Conservation (phyloP, 208 protist genomes). For the Wallacemonas rigidus region DNA sequence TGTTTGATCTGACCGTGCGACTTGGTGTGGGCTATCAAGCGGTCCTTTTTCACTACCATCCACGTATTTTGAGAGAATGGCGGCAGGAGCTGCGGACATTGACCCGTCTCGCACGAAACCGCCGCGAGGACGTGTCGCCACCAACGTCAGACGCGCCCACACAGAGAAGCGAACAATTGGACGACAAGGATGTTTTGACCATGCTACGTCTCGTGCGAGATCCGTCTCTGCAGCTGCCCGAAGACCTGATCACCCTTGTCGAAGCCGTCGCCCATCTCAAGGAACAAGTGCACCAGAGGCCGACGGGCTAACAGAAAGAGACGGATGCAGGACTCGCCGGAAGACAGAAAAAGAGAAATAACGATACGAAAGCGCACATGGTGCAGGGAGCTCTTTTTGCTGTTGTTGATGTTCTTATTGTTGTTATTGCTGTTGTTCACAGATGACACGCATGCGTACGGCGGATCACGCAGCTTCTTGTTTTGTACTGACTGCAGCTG, state of each 20-base stretch:
- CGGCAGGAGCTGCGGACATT: conserved; percentile 45
- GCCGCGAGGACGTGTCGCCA: background rate
- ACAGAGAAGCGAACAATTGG: background rate
- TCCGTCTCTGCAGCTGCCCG: conserved; percentile 69
- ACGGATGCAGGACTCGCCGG: background rate
- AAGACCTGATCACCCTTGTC: conserved; percentile 61
- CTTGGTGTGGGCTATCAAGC: conserved; percentile 50
- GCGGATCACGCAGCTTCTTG: background rate
- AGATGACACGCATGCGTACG: background rate
- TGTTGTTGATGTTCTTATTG: background rate
- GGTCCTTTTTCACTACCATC: conserved; percentile 73
- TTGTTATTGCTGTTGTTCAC: background rate
- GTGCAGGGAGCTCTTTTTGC: background rate
- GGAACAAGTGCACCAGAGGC: conserved; percentile 17
- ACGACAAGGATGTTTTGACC: conserved; percentile 43
- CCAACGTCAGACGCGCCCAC: background rate
- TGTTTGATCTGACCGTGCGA: conserved; percentile 70
- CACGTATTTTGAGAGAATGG: conserved; percentile 76
- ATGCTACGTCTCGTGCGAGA: conserved; percentile 75
- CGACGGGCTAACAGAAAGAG: background rate
- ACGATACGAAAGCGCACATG: background rate
- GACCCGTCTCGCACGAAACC: background rate
- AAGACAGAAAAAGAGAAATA: background rate
- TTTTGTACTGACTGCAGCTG: too few relatives aligned
- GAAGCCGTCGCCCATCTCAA: conserved; percentile 47